A percentile compares a stretch with the other conserved stretches of the same genome.
Evolutionary conservation across 2,329 filamentous ascomycete genomes (phyloP).

Genomic region (Pestalotiopsis fici): DNA sequence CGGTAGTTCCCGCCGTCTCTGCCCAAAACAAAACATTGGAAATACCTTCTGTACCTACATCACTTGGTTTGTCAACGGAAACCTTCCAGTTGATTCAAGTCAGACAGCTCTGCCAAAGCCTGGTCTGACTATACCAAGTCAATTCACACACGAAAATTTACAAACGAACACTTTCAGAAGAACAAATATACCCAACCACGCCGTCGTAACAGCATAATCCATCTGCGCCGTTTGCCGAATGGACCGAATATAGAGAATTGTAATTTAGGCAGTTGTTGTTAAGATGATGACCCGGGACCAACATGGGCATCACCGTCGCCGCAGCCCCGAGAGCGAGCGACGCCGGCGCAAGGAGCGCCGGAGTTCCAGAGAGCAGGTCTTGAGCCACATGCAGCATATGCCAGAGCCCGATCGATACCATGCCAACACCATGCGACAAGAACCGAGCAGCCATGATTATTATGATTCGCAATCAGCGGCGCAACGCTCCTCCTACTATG

Average conservation of each 20-base stretch:
- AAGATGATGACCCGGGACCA: slow-evolving; percentile 52
- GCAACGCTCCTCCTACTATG: not conserved
- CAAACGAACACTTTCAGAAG: not conserved
- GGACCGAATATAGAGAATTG: slow-evolving; percentile 5
- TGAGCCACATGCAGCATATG: slow-evolving; percentile 23
- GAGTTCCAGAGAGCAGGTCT: slow-evolving; percentile 39
- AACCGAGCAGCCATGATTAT: slow-evolving; percentile 22
- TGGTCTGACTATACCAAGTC: not conserved
- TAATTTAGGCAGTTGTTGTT: slow-evolving; percentile 23
- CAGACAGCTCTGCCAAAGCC: not conserved
- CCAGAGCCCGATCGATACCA: slow-evolving; percentile 20
- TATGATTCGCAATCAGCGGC: not conserved
- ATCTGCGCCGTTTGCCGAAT: not conserved
- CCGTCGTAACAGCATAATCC: not conserved
- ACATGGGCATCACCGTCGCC: slow-evolving; percentile 43
- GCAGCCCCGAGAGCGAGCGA: slow-evolving; percentile 57
- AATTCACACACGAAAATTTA: not conserved
- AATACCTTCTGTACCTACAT: not conserved
- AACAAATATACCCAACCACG: not conserved
- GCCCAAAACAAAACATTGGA: slow-evolving; percentile 7
- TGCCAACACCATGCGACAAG: slow-evolving; percentile 8
- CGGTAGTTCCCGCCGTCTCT: not conserved
- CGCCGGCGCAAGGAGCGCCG: slow-evolving; percentile 49
- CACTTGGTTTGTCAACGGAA: not conserved
- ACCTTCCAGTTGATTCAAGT: not conserved